phyloP scores from a whole-genome alignment of 2,329 filamentous ascomycete species.

The Pyrenophora seminiperda region DNA sequence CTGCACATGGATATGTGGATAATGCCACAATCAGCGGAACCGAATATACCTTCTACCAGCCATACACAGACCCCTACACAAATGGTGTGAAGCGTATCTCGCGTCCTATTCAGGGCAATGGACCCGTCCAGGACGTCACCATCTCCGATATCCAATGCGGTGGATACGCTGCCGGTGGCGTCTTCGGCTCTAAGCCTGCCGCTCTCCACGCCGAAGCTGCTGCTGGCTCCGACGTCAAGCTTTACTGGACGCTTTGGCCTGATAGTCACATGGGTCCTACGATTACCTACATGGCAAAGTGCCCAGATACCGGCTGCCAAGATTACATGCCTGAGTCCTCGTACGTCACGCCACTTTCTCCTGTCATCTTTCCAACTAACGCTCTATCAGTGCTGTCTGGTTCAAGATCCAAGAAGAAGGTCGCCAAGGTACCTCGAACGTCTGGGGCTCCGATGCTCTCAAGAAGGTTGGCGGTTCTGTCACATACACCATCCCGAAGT shows the following conservation, averaged over 20 bases:
- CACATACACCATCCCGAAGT: constrained; percentile 61
- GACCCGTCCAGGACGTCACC: constrained; percentile 61
- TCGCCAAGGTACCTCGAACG: constrained; percentile 57
- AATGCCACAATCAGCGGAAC: constrained; percentile 43
- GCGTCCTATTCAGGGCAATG: constrained; percentile 63
- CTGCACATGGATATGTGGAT: constrained; percentile 45
- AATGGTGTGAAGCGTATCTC: constrained; percentile 56
- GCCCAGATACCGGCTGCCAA: constrained; percentile 59
- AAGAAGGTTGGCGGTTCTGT: constrained; percentile 53
- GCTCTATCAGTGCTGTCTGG: constrained; percentile 54
- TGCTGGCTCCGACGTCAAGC: constrained; percentile 59
- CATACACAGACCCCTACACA: constrained; percentile 43
- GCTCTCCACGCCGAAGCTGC: constrained; percentile 59
- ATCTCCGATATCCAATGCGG: constrained; percentile 63
- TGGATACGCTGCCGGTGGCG: constrained; percentile 57
- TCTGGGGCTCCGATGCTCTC: constrained; percentile 55
- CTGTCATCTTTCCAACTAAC: constrained; percentile 10
- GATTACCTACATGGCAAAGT: constrained; percentile 65
- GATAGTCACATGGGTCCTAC: constrained; percentile 59
- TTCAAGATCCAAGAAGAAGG: constrained; percentile 61
- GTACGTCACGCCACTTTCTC: constrained; percentile 26
- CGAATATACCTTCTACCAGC: constrained; percentile 44
- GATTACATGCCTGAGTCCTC: constrained; percentile 54
- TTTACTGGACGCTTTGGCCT: constrained; percentile 61
- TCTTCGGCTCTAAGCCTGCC: constrained; percentile 59